Base-by-base conservation (phyloP, 1,284 basidiomycete genomes). In the Melampsora abietis-canadensis region DNA sequence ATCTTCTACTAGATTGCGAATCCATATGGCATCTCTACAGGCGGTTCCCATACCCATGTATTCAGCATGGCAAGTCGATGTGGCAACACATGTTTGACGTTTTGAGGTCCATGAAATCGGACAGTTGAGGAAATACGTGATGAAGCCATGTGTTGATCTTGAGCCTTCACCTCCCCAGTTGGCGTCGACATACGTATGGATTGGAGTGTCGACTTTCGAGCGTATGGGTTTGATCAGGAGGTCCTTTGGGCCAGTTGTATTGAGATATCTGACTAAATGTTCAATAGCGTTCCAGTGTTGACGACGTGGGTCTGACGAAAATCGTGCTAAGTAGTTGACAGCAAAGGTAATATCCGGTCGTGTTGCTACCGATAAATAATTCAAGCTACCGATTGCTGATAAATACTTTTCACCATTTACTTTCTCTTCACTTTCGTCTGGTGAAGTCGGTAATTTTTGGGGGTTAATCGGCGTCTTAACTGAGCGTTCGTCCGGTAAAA, bases 121-220 rank as follows among this genome's bases (percentile, higher is more conserved):
- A n/a, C 27, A 68, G 27, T 27, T 27, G 24, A 59, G 31, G n/a
- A 40, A 57, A 12, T 6, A 7, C 5, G 46, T 34, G 5, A 68
- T 8, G n/a, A 59, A 34, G 21, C 66, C 66, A 60, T 60, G 24
- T 6, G 54, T n/a, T 1, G 54, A 68, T 24, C 66, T 57, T 7
- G 54, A 59, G 8, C 31, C 17, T 27, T 68, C 66, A 0, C 66
- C 66, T 14, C 66, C 66, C 66, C 66, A 68, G 19, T 19, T 37
- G 17, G 54, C 54, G 60, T 68, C 51, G 1, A 8, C 31, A 19
- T n/a, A 68, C 0, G 24, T 21, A 15, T 67, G 34, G 10, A 67
- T 15, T 1, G 44, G 24, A n/a, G 5, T 19, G 27, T 31, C 31
- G n/a, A 40, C 54, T 1, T 14, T 37, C 3, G 34, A 4, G 4